These are phyloP conservation scores for Saraca asoca DNA, from an alignment of 331 rosid species.

Conservation along the genomic window DNA sequence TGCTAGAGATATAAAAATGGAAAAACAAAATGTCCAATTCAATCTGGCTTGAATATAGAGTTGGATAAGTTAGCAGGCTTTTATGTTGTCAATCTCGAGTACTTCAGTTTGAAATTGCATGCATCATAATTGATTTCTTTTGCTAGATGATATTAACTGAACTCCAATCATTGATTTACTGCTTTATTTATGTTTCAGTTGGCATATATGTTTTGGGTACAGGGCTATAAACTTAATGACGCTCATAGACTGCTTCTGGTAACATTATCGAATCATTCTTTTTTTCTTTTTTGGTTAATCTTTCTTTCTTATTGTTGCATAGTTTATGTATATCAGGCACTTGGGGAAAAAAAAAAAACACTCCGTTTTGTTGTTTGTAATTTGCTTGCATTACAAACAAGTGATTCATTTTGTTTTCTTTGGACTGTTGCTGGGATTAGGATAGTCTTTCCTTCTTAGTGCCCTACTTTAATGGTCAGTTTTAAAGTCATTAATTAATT, in stretches of 20 bases:
- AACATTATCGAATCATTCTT: slow-evolving; percentile 31
- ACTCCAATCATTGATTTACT: slow-evolving; percentile 21
- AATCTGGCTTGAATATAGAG: neutral
- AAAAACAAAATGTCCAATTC: slow-evolving; percentile 19
- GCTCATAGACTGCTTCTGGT: slow-evolving; percentile 75
- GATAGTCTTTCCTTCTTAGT: slow-evolving; percentile 6
- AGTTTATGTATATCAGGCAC: slow-evolving; percentile 18
- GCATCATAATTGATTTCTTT: slow-evolving; percentile 1
- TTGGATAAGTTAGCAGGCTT: slow-evolving; percentile 4
- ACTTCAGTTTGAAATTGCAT: slow-evolving; percentile 8
- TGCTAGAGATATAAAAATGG: neutral
- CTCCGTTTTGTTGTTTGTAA: slow-evolving; percentile 6
- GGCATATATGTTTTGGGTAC: slow-evolving; percentile 95
- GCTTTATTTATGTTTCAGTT: slow-evolving; percentile 57
- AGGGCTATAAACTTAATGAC: slow-evolving; percentile 70
- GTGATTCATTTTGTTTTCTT: neutral
- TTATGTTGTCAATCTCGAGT: slow-evolving; percentile 11
- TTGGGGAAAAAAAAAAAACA: slow-evolving; percentile 13
- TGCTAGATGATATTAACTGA: slow-evolving; percentile 7
- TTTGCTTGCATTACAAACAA: neutral
- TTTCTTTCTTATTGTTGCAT: slow-evolving; percentile 19
- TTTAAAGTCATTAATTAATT: too few species aligned
- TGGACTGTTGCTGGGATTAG: neutral
- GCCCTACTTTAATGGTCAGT: neutral
- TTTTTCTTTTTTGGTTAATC: neutral